These are phyloP conservation scores for Wickerhamomyces queroliae DNA, from an alignment of 805 yeast genomes.

Conservation along the genomic window DNA sequence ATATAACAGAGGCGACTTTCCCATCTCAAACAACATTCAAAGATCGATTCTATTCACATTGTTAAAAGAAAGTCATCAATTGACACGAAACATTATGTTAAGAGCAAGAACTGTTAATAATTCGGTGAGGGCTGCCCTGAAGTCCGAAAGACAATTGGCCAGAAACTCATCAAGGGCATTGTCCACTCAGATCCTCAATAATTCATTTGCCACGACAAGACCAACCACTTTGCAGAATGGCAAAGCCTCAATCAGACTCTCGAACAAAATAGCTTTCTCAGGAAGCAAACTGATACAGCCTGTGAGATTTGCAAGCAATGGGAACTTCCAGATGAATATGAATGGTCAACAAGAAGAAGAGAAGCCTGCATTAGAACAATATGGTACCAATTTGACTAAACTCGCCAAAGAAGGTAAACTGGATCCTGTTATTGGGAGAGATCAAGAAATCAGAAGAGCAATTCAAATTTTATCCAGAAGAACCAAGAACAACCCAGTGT, in stretches of 20 bases:
- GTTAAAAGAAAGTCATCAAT: neutral
- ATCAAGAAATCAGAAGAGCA: conserved; percentile 90
- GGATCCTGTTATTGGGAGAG: conserved; percentile 97
- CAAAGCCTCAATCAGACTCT: neutral
- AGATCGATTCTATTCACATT: too few relatives aligned
- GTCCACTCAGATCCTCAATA: too few relatives aligned
- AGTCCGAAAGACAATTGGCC: too few relatives aligned
- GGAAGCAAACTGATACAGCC: conserved; percentile 1
- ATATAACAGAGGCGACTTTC: neutral
- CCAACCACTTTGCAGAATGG: neutral
- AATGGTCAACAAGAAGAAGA: conserved; percentile 42
- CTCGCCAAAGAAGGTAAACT: conserved; percentile 85
- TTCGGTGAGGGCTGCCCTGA: too few relatives aligned
- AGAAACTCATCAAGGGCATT: too few relatives aligned
- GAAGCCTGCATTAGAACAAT: conserved; percentile 76
- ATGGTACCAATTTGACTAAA: conserved; percentile 80
- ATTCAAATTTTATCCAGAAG: conserved; percentile 88
- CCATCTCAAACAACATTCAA: too few relatives aligned
- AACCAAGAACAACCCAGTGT: conserved; percentile 92
- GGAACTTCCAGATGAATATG: conserved; percentile 26
- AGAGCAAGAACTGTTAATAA: too few relatives aligned
- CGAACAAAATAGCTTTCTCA: too few relatives aligned
- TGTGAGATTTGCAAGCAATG: conserved; percentile 11
- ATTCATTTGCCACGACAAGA: too few relatives aligned
- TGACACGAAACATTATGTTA: too few relatives aligned